These are phyloP conservation scores for Luffa aegyptiaca DNA, from an alignment of 306 rosid species.

Conservation along the genomic window DNA sequence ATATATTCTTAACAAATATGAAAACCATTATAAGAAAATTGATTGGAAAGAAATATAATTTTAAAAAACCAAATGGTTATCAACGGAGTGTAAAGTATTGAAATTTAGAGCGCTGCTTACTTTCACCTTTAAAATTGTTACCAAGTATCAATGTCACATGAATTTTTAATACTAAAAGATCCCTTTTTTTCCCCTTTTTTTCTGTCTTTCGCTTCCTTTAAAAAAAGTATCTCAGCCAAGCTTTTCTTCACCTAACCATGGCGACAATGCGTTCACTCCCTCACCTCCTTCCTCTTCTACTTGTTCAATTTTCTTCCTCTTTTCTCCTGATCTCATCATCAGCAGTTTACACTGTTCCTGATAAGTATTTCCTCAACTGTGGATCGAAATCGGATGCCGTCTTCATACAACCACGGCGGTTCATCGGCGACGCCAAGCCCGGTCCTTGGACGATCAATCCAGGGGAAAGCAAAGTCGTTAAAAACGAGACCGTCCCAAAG, in stretches of 20 bases:
- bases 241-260: background rate
- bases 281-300: background rate
- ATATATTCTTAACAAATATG: no score
- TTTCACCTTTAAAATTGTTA: no score
- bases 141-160: no score
- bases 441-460: slow-evolving; percentile 1
- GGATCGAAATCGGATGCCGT: background rate
- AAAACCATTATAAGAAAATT: no score
- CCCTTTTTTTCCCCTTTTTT: no score
- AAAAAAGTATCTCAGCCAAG: background rate
- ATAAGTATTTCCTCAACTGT: slow-evolving; percentile 3
- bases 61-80: no score
- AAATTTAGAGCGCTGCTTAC: no score
- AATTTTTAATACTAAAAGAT: no score
- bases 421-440: slow-evolving; percentile 8
- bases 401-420: background rate
- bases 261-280: background rate
- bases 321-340: background rate
- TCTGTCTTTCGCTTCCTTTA: background rate
- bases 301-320: background rate
- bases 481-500: background rate
- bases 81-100: no score
- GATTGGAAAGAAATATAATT: no score
- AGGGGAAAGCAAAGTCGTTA: background rate
- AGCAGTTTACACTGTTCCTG: background rate